phyloP scores from a whole-genome alignment of 2,329 filamentous ascomycete genomes.

The Remersonia thermophila region DNA sequence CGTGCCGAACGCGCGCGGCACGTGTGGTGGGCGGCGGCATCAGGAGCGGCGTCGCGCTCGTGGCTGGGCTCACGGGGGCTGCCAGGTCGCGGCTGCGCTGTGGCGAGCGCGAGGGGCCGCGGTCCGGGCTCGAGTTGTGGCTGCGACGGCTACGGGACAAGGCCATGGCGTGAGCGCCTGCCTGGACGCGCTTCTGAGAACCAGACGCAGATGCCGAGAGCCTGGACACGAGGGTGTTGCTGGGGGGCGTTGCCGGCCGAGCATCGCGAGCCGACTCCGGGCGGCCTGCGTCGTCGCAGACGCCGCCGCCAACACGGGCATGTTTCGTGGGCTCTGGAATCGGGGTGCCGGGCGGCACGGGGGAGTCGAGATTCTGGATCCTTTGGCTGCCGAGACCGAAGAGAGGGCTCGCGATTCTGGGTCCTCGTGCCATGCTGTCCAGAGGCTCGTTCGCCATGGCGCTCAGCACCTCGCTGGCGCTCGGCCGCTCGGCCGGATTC shows the following conservation, averaged over 20 bases:
- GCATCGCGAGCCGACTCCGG: constrained; percentile 11
- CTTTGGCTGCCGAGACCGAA: constrained; percentile 29
- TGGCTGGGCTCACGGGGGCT: constrained; percentile 6
- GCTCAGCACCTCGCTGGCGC: constrained; percentile 70
- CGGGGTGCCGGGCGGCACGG: constrained; percentile 36
- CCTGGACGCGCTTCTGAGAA: constrained; percentile 17
- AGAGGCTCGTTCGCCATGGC: constrained; percentile 58
- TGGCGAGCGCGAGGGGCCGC: constrained; percentile 17
- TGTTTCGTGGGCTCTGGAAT: constrained; percentile 26
- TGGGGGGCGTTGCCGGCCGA: constrained; percentile 23
- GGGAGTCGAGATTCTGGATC: constrained; percentile 45
- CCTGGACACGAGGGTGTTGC: constrained; percentile 18
- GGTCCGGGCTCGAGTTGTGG: constrained; percentile 21
- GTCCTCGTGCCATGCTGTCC: too few species aligned
- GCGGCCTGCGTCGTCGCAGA: constrained; percentile 22
- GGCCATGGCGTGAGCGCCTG: constrained; percentile 5
- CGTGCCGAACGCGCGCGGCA: constrained; percentile 23
- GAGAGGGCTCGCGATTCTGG: too few species aligned
- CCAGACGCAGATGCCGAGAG: constrained; percentile 21
- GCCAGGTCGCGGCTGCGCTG: constrained; percentile 16
- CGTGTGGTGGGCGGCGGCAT: constrained; percentile 36
- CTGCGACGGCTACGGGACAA: constrained; percentile 20
- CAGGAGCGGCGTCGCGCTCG: constrained; percentile 30
- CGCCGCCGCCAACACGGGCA: constrained; percentile 21
- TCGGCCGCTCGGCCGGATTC: constrained; percentile 64